Base-by-base conservation (phyloP, 1,284 basidiomycete genomes). In the Leucoagaricus sp. region DNA sequence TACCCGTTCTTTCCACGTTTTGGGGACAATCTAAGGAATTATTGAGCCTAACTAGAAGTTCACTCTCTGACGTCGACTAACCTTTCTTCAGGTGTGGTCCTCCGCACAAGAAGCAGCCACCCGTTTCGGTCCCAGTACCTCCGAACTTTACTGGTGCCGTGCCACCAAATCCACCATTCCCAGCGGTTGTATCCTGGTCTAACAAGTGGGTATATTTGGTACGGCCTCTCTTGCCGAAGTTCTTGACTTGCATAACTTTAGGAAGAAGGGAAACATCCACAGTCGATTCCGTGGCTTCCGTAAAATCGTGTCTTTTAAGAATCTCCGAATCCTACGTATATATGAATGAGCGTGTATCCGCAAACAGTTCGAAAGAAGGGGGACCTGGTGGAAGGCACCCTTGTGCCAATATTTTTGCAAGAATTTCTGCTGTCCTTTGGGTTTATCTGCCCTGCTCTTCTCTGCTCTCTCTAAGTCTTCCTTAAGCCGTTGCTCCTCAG, bases 351-450 rank as follows among this genome's bases (percentile, higher is more conserved):
- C n/a, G n/a, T n/a, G n/a, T n/a, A n/a, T n/a, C n/a, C 40, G 19
- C 29, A 23, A 2, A 23, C 17, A 4, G 42, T 49, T 42, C 15
- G 40, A 40, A 34, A 34, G 7, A 33, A 31, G 42, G 70, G 78
- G 23, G 58, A 90, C 93, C 81, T 93, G 93, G 73, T 97, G 95
- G 80, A 99, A 99, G 58, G 95, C 96, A 66, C 97, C 97, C 75
- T 98, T 98, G 79, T 99, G 97, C 85, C 95, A 98, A 71, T 98
- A 99, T 75, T 97, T 98, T 71, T 99, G 95, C 65, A 98, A 73
- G 76, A 99, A 98, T 65, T 87, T 91, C 70, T 95, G 92, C 60
- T 91, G 80, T 2, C 93, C 94, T 65, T 94, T 90, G 1, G 90
- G 86, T 72, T 96, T 95, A 53, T 90, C 88, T 55, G 87, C 86